Conservation (phyloP, 2,329 filamentous ascomycete genomes). For the Tolypocladium inflatum region DNA sequence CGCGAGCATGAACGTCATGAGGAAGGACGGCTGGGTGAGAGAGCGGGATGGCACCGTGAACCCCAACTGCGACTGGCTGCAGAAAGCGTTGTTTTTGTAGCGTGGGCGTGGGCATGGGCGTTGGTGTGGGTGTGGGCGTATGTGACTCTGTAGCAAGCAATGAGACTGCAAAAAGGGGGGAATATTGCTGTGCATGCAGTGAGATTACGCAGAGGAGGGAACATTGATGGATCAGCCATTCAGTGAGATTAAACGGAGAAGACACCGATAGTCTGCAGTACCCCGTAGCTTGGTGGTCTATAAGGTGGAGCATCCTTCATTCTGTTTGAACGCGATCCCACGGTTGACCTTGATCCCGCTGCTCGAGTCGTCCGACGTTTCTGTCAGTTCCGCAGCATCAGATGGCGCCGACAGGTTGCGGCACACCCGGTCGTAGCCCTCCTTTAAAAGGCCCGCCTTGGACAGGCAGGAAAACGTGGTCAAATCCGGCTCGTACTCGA, state of each 20-base stretch:
- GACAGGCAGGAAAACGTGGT: background rate
- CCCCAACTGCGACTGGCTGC: too few species aligned
- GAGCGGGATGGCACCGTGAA: background rate
- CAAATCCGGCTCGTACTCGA: slow-evolving; percentile 11
- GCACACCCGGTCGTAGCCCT: background rate
- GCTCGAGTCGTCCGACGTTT: background rate
- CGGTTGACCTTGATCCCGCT: background rate
- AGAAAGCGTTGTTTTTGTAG: too few species aligned
- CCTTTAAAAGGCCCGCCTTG: background rate
- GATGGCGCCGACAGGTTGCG: background rate
- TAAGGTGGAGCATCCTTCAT: background rate
- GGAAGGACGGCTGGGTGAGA: background rate
- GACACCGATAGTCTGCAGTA: background rate
- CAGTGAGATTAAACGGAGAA: too few species aligned
- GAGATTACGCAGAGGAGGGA: background rate
- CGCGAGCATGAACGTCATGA: background rate
- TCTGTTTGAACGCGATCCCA: background rate
- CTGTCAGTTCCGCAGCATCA: background rate
- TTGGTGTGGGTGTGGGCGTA: too few species aligned
- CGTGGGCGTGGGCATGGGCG: background rate
- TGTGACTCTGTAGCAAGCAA: background rate
- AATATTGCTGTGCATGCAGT: background rate
- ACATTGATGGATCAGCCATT: too few species aligned
- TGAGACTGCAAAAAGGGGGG: background rate
- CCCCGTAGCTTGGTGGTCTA: background rate